Evolutionary conservation across 345 rosid genomes (phyloP), one percentile per base, ranked within the genome.

Genomic region (Bruguiera sexangula): DNA sequence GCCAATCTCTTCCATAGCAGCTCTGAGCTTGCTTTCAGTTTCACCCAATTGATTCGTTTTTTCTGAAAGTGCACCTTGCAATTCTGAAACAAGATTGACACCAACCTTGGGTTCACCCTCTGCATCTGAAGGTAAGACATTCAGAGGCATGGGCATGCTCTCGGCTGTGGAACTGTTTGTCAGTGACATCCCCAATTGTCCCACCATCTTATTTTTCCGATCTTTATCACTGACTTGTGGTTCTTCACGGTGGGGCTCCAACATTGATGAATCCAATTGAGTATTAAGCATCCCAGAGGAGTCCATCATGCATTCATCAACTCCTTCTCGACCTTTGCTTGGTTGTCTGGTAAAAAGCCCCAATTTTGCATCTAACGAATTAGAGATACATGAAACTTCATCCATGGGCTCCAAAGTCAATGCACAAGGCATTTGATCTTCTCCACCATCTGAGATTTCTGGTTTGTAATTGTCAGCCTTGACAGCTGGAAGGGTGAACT

Each of bases 241-340:
- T 66, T 82, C 85, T 73, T 91, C 90, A 63, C 79, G 89, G 63
- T 83, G 90, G 32, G 87, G 89, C 76, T 96, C 98, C 80, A 70
- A 71, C 97, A 95, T 90, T 34, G 95, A 86, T 19, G 96, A 91
- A 74, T 92, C 96, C 80, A 95, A 82, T 39, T 77, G 93, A 56
- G 83, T 80, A 82, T 86, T 81, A 56, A 84, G 78, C 79, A 87
- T 76, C 66, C 83, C 87, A 65, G 95, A 90, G 54, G 96, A 89
- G 73, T 96, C 99, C 88, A 90, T 73, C 99, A 96, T 90, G 73
- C 90, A 88, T 74, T 90, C 98, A 86, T 96, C 99, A 74, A 75
- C 87, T 51, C 90, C 97, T 84, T 92, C 99, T 79, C 90, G 82
- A 74, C 80, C 83, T 84, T 86, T 92, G 81, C 87, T 83, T 46